Conservation (phyloP, 2,329 filamentous ascomycete species). For the Aureobasidium leucospermi region DNA sequence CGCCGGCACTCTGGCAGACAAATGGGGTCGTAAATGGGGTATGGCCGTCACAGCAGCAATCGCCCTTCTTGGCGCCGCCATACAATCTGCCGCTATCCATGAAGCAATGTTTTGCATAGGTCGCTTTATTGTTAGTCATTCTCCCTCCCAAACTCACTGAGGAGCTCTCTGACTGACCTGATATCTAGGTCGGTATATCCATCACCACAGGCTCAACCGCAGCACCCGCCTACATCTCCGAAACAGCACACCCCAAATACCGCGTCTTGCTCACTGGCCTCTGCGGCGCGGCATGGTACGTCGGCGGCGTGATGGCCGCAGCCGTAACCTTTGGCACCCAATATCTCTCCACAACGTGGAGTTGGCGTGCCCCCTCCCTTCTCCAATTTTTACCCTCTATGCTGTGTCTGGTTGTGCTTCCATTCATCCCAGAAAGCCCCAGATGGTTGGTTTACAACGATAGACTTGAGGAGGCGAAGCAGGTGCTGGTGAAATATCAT, state of each 20-base stretch:
- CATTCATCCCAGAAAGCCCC: constrained; percentile 49
- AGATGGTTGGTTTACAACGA: constrained; percentile 36
- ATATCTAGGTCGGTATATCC: too few species aligned
- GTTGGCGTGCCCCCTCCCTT: constrained; percentile 18
- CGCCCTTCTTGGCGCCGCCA: neutral
- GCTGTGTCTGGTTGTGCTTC: constrained; percentile 34
- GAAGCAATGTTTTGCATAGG: neutral
- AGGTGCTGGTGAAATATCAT: constrained; percentile 56
- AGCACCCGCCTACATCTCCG: constrained; percentile 57
- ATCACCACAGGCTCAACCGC: constrained; percentile 35
- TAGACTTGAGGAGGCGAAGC: constrained; percentile 35
- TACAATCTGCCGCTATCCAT: neutral
- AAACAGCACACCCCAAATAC: constrained; percentile 54
- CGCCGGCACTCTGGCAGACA: too few species aligned
- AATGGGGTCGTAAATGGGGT: too few species aligned
- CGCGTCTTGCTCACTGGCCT: constrained; percentile 38
- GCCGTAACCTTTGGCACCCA: constrained; percentile 13
- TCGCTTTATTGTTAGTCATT: neutral
- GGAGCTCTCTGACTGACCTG: neutral
- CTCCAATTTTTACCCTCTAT: constrained; percentile 29
- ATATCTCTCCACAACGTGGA: constrained; percentile 15
- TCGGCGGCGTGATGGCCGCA: constrained; percentile 14
- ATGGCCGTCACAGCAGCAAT: too few species aligned
- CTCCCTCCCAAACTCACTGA: too few species aligned
- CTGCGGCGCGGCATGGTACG: constrained; percentile 13